Base-by-base conservation (phyloP, 2,329 filamentous ascomycete genomes). In the Aspergillaceae sp. region DNA sequence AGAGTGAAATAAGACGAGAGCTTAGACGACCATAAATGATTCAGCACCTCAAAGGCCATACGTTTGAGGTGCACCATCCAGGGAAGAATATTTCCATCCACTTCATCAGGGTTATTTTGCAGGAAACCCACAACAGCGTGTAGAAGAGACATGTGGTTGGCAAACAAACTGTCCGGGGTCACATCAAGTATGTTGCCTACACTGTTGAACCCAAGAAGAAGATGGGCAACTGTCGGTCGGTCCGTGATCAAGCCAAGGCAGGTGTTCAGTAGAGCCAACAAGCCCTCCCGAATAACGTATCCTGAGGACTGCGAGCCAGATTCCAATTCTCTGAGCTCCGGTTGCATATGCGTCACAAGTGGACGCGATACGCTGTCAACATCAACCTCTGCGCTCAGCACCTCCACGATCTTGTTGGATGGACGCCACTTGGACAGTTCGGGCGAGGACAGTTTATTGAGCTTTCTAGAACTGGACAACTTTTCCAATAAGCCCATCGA, bases 141-240 rank as follows among this genome's bases (percentile, higher is more conserved):
- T 61, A 98, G 89, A 9, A 98, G 72, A 0, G 92, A 91, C 19
- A 77, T 77, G 9, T 81, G 78, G 10, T 78, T 74, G 8, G 82
- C 78, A 64, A 95, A 94, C 2, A 85, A 68, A 41, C 88, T 79
- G 29, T 82, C 78, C 1, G 80, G 70, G 43, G 84, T 76, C 30
- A 92, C 71, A 27, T 80, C 80, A 2, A 97, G 72, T 7, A 77
- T 77, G 51, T 82, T 83, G 33, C 84, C 79, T 38, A 82, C 79
- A 57, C 88, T 94, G 46, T 78, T 78, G 64, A 98, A 96, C 0
- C 92, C 92, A 4, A 98, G 79, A 2, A 98, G 73, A 40, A 94
- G 75, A 64, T 98, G 94, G 0, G 91, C 92, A 54, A 98, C 83
- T 2, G 85, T 94, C 4, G 92, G 90, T 55, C 83, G 80, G 56